Base-by-base conservation (phyloP, 768 basidiomycete genomes). In the Megacollybia marginata region DNA sequence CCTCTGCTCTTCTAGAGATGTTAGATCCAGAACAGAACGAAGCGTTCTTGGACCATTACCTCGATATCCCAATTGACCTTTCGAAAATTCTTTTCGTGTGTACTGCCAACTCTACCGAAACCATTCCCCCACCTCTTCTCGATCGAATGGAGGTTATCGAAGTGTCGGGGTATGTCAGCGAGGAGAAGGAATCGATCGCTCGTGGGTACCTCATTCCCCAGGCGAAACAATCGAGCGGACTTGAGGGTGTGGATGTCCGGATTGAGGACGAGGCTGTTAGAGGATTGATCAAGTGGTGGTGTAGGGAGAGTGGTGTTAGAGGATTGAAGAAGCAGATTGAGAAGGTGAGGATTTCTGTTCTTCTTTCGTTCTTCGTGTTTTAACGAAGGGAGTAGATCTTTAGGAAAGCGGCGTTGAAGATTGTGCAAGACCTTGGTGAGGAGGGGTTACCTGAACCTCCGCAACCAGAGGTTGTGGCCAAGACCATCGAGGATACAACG, bases 271-370 rank as follows among this genome's bases (percentile, higher is more conserved):
- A 78, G 9, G 81, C 93, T 0, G 83, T 98, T 42, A 91, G 94
- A 56, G 69, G 80, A 10, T 75, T 99, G 47, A 98, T 99, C 70
- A 88, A 94, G 63, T 97, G 93, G 65, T 98, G 98, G 66, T 94
- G 92, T 63, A 79, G 96, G 19, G 96, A 99, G 71, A 95, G 92
- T 57, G 96, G 96, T 42, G 96, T 99, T 31, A 75, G 96, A 45
- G 92, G 93, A 61, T 61, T 99, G 63, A 98, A 98, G 82, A 98
- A 99, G 69, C 89, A 94, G 59, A 95, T 99, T 48, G 95, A 99
- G 61, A 98, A 98, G 83, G 92, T 92, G 52, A 2, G 60, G 23
- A 28, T 55, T 7, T 5, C 13, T n/a, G 19, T 38, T 44, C 36
- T 28, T 18, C 33, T 38, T 7, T 50, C 34, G 36, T n/a, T 11